Percentiles rank a stretch among this genome's conserved stretches.
Conservation (phyloP, 129 eudicot species). For the Chrysanthemum seticuspe region DNA sequence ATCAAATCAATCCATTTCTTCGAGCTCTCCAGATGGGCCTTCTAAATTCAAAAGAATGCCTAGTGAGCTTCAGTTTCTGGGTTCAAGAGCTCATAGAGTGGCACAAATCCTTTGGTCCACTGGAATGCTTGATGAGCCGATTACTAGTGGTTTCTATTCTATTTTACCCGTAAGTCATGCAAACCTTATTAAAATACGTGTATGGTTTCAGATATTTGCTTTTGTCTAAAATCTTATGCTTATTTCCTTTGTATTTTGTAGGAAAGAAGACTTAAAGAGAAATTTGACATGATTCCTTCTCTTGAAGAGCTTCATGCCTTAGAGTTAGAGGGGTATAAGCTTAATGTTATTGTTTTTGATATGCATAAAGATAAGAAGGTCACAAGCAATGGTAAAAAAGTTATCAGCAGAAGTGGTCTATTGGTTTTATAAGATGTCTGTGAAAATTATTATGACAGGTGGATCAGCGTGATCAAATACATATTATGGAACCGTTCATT, state of each 20-base stretch:
- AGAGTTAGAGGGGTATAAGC: conserved; percentile 58
- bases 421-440: too few species aligned
- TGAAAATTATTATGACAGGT: too few species aligned
- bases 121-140: conserved; percentile 65
- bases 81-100: conserved; percentile 41
- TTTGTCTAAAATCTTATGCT: neutral
- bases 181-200: conserved; percentile 1
- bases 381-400: conserved; percentile 76
- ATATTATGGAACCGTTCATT: too few species aligned
- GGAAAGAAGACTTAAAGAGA: conserved; percentile 87
- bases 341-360: conserved; percentile 66
- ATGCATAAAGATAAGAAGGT: conserved; percentile 76
- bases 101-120: conserved; percentile 75
- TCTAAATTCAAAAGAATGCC: conserved; percentile 37
- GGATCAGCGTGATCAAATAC: too few species aligned
- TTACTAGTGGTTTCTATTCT: conserved; percentile 73
- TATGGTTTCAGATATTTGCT: neutral
- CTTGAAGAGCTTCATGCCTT: conserved; percentile 65
- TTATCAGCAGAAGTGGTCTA: too few species aligned
- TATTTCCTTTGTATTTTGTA: conserved; percentile 24
- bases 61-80: conserved; percentile 42
- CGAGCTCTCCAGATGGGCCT: conserved; percentile 37
- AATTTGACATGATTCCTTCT: conserved; percentile 65
- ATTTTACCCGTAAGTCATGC: conserved; percentile 51
- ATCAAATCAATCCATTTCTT: conserved; percentile 29